A percentile compares a stretch with the other conserved stretches of the same genome.
Evolutionary conservation across 2,329 filamentous ascomycete species (phyloP).

Genomic region (Dothiorella sarmentorum): DNA sequence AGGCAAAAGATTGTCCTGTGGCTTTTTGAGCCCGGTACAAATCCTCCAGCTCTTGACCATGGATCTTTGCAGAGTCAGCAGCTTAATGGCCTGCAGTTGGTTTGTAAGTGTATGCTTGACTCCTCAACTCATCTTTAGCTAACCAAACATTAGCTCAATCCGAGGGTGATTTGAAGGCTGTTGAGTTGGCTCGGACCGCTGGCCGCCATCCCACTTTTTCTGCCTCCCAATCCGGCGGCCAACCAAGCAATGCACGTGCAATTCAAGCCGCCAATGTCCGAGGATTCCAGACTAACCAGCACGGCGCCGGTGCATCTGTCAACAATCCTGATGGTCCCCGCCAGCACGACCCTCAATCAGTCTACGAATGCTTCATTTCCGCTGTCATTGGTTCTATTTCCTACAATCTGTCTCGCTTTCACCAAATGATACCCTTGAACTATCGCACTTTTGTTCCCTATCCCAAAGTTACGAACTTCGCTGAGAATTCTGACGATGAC

Average conservation of each 20-base stretch:
- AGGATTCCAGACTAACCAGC: slow-evolving; percentile 23
- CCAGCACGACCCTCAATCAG: slow-evolving; percentile 29
- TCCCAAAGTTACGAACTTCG: slow-evolving; percentile 19
- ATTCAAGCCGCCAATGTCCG: slow-evolving; percentile 24
- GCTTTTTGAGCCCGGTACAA: slow-evolving; percentile 17
- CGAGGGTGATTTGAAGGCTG: slow-evolving; percentile 31
- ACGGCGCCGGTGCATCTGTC: slow-evolving; percentile 8
- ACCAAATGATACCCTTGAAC: slow-evolving; percentile 34
- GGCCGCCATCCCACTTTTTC: slow-evolving; percentile 26
- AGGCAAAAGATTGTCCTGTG: slow-evolving; percentile 9
- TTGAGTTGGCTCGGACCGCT: slow-evolving; percentile 33
- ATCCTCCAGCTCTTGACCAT: slow-evolving; percentile 7
- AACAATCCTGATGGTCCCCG: slow-evolving; percentile 23
- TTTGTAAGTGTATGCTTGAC: neutral
- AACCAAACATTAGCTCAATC: slow-evolving; percentile 31
- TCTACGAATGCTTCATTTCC: slow-evolving; percentile 39
- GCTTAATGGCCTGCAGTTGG: slow-evolving; percentile 3
- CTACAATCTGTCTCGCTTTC: slow-evolving; percentile 32
- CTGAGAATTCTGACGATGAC: slow-evolving; percentile 18
- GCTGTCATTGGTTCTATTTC: slow-evolving; percentile 36
- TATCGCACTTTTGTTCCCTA: slow-evolving; percentile 36
- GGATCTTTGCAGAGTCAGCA: slow-evolving; percentile 15
- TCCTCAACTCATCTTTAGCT: neutral
- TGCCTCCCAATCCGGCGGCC: slow-evolving; percentile 8
- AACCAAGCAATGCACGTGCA: slow-evolving; percentile 11